Evolutionary conservation across 768 basidiomycete species (phyloP).

Genomic region (Dioszegia aurantiaca): DNA sequence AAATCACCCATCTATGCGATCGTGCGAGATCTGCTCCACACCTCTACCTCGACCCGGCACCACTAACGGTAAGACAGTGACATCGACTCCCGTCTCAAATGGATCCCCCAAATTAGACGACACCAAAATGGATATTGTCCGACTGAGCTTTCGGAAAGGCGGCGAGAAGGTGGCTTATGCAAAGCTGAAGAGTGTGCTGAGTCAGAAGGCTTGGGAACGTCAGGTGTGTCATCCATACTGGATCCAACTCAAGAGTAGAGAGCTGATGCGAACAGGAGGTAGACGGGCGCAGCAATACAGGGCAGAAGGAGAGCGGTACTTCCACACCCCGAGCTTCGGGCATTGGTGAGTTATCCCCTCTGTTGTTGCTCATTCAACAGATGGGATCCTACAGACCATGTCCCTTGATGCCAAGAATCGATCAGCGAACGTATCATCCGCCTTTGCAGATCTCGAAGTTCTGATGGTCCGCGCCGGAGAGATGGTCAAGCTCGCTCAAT

Average conservation of each 20-base stretch:
- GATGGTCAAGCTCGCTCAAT: constrained; percentile 76
- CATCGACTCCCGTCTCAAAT: not conserved
- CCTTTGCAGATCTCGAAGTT: constrained; percentile 81
- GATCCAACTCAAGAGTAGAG: no score
- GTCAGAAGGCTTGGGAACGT: constrained; percentile 74
- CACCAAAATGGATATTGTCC: constrained; percentile 56
- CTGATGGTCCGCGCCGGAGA: constrained; percentile 87
- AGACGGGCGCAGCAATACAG: not conserved
- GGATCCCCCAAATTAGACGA: no score
- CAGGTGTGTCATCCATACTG: constrained; percentile 11
- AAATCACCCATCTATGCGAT: constrained; percentile 69
- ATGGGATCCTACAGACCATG: constrained; percentile 76
- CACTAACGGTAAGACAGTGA: constrained; percentile 1
- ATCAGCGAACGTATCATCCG: constrained; percentile 67
- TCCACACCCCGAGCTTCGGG: constrained; percentile 47
- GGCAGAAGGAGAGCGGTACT: not conserved
- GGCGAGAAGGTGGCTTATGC: constrained; percentile 82
- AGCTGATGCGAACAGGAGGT: no score
- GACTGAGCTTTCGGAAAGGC: constrained; percentile 85
- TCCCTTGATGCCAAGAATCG: constrained; percentile 65
- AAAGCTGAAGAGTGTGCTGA: constrained; percentile 67
- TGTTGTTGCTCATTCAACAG: constrained; percentile 53
- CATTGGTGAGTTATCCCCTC: constrained; percentile 56
- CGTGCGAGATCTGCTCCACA: constrained; percentile 84
- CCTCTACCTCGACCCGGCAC: constrained; percentile 55